These are phyloP conservation scores for Phytopythium sindhum DNA, from an alignment of 352 stramenopile species.

Conservation along the genomic window DNA sequence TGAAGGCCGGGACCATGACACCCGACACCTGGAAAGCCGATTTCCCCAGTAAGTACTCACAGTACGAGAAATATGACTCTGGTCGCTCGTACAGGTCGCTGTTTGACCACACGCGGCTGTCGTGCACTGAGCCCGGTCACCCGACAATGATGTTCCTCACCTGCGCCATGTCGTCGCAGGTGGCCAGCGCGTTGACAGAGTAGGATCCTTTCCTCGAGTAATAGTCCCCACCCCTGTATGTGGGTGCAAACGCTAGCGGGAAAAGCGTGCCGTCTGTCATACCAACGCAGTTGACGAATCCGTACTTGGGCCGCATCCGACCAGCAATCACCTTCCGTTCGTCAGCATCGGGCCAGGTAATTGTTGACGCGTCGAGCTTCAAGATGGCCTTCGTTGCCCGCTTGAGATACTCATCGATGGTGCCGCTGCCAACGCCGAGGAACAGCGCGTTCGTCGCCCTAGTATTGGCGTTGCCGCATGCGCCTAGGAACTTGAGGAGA, in stretches of 20 bases:
- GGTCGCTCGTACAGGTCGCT: background rate
- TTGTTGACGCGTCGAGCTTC: too few relatives aligned
- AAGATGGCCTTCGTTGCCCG: slow-evolving; percentile 6
- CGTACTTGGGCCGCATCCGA: too few relatives aligned
- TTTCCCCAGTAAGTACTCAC: slow-evolving; percentile 25
- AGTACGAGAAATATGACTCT: slow-evolving; percentile 4
- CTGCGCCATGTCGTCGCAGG: slow-evolving; percentile 20
- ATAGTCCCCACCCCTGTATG: slow-evolving; percentile 23
- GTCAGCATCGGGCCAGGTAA: too few relatives aligned
- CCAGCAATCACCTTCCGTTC: too few relatives aligned
- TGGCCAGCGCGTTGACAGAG: slow-evolving; percentile 14
- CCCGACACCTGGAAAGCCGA: slow-evolving; percentile 22
- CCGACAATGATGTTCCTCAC: slow-evolving; percentile 19
- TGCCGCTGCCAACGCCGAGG: slow-evolving; percentile 18
- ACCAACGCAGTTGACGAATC: slow-evolving; percentile 22
- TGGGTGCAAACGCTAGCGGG: slow-evolving; percentile 16
- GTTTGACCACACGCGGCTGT: slow-evolving; percentile 26
- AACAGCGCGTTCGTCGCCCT: slow-evolving; percentile 16
- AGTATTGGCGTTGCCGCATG: slow-evolving; percentile 19
- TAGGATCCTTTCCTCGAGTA: slow-evolving; percentile 24
- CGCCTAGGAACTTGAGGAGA: slow-evolving; percentile 26
- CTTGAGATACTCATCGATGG: slow-evolving; percentile 16
- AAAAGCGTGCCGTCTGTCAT: slow-evolving; percentile 24
- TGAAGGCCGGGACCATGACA: slow-evolving; percentile 15
- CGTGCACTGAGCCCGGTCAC: slow-evolving; percentile 24